phyloP scores from a whole-genome alignment of 768 basidiomycete species.

The Leccinum variicolor region DNA sequence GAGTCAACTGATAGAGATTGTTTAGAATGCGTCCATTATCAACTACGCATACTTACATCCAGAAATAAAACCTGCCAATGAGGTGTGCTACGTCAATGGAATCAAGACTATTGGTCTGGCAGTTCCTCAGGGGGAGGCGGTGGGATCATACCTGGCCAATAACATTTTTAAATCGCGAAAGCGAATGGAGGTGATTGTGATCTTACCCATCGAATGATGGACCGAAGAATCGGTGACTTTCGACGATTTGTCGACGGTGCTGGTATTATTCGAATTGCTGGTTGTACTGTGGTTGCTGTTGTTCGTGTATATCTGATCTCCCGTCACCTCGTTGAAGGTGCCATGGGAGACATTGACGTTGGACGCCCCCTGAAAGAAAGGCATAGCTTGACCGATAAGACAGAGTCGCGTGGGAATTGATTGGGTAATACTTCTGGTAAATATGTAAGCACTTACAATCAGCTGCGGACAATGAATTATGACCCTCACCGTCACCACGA shows the following conservation, averaged over 20 bases:
- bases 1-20: neutral
- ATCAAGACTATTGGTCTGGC: neutral
- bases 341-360: conserved; percentile 13
- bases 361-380: conserved; percentile 23
- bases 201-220: conserved; percentile 23
- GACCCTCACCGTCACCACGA: conserved; percentile 2
- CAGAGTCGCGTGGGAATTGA: neutral
- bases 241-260: conserved; percentile 12
- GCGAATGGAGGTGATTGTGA: neutral
- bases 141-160: neutral
- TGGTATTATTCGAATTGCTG: conserved; percentile 18
- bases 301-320: conserved; percentile 16
- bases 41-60: neutral
- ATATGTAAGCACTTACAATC: neutral
- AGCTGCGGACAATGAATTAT: neutral
- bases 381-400: conserved; percentile 11
- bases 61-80: neutral
- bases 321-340: conserved; percentile 20
- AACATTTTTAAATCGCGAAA: neutral
- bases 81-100: neutral
- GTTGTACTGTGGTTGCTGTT: conserved; percentile 17
- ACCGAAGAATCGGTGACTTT: conserved; percentile 20
- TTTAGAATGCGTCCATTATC: neutral
- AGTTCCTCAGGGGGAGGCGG: conserved; percentile 3
- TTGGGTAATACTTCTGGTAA: neutral